Evolutionary conservation across 495 filamentous ascomycete genomes (phyloP).

Genomic region (Letharia columbiana): DNA sequence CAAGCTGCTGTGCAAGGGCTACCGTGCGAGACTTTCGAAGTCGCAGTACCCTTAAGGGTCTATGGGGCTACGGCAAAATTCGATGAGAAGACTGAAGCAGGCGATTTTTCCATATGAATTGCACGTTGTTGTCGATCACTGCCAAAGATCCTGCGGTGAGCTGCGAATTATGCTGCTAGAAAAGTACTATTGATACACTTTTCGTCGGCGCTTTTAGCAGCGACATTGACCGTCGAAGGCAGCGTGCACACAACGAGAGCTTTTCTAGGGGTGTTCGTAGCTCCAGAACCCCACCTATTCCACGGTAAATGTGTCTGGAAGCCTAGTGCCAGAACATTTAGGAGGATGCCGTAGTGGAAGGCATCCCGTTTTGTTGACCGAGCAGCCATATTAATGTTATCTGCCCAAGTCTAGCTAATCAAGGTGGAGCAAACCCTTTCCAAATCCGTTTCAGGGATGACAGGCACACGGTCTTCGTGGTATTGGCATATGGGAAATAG

Average conservation of each 20-base stretch:
- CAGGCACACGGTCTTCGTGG: too few relatives aligned
- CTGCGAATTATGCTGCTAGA: neutral
- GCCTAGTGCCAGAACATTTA: neutral
- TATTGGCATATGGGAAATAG: too few relatives aligned
- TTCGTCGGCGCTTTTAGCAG: neutral
- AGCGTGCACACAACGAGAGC: neutral
- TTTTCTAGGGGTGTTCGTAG: neutral
- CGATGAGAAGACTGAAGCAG: constrained; percentile 19
- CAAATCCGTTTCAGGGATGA: too few relatives aligned
- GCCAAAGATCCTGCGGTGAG: neutral
- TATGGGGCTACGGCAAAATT: constrained; percentile 56
- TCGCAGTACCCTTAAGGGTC: constrained; percentile 71
- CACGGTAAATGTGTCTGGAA: neutral
- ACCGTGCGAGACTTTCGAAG: constrained; percentile 81
- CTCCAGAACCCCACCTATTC: neutral
- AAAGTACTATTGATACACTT: neutral
- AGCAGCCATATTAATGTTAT: neutral
- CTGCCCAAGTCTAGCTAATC: too few relatives aligned
- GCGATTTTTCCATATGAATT: constrained; percentile 18
- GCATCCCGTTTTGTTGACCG: neutral
- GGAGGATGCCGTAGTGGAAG: neutral
- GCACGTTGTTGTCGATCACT: neutral
- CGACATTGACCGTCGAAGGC: neutral
- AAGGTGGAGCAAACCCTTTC: too few relatives aligned
- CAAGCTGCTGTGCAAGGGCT: constrained; percentile 66